Base-by-base conservation (phyloP, 2,329 filamentous ascomycete genomes). In the Aspergillus sp. region DNA sequence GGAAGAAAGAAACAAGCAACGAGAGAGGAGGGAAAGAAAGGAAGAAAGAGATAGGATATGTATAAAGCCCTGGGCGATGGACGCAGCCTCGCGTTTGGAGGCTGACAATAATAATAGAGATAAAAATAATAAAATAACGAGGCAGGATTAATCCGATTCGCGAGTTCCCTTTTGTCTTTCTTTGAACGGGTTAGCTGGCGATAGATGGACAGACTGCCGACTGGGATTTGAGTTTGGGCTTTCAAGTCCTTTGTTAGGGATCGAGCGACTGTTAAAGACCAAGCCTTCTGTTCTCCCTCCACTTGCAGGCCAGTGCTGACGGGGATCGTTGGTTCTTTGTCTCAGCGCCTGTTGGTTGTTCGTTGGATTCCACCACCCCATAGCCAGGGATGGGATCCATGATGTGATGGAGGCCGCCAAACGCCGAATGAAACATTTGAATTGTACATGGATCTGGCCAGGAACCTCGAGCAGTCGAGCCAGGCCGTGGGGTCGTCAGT, bases 1-100 rank as follows among this genome's bases (percentile, higher is more conserved):
- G 45, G 17, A 48, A 55, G 51, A 52, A 56, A 49, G 44, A 41
- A 57, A 58, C 52, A 56, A 52, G 61, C 58, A 59, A 52, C 44
- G 43, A 55, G 47, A 40, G 51, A 14, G 41, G 35, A 54, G 53
- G 52, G 44, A 45, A 48, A 54, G 37, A 57, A 55, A 60, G 53
- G 31, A 48, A 58, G 43, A 46, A 57, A 56, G 33, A 55, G 49
- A 40, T 5, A 5, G 3, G 35, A 40, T 46, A 48, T 47, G 52
- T 48, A 55, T 47, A 47, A 40, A 44, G 31, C 35, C 12, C n/a
- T 41, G 35, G 35, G 43, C 35, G 35, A 31, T 21, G 37, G 21
- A 39, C 14, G 52, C 52, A 55, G 44, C 44, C 52, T 55, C 33
- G 44, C 33, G 37, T 17, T 44, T 49, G 46, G 25, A 55, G 11